Evolutionary conservation across 1,284 basidiomycete genomes (phyloP).

Genomic region (Earliella scabrosa): DNA sequence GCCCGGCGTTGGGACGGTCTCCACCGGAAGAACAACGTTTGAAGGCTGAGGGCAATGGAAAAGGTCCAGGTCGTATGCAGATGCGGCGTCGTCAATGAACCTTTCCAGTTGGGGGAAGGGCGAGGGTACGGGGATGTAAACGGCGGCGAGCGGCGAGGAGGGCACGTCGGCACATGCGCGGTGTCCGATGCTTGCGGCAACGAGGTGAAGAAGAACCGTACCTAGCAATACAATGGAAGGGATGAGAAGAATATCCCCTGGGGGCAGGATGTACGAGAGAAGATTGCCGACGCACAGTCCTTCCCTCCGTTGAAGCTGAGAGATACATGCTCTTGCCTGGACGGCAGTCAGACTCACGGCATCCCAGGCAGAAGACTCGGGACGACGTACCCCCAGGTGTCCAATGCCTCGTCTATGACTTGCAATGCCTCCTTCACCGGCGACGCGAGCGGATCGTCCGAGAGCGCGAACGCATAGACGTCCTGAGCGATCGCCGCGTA

Average conservation of each 20-base stretch:
- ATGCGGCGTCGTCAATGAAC: conserved; percentile 75
- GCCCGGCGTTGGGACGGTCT: conserved; percentile 46
- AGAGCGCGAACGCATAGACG: conserved; percentile 61
- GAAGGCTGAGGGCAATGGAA: conserved; percentile 57
- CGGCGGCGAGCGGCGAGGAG: conserved; percentile 65
- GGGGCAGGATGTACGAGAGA: neutral
- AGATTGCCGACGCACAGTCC: conserved; percentile 74
- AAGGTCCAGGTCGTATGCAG: conserved; percentile 81
- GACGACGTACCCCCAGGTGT: conserved; percentile 73
- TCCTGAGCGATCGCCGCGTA: conserved; percentile 48
- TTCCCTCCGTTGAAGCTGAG: conserved; percentile 99
- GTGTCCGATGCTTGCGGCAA: conserved; percentile 70
- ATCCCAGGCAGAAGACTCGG: conserved; percentile 15
- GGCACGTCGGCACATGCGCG: conserved; percentile 38
- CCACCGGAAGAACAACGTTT: conserved; percentile 42
- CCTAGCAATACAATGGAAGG: conserved; percentile 49
- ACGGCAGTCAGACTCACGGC: conserved; percentile 1
- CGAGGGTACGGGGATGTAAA: conserved; percentile 91
- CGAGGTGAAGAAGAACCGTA: conserved; percentile 92
- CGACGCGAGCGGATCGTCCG: conserved; percentile 56
- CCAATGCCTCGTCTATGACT: conserved; percentile 78
- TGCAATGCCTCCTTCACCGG: conserved; percentile 77
- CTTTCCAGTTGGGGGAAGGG: conserved; percentile 86
- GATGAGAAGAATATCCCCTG: neutral
- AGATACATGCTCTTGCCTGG: conserved; percentile 68